A percentile compares a stretch with the other conserved stretches of the same genome.
These are phyloP conservation scores for Pseudomassariella vexata DNA, from an alignment of 2,329 filamentous ascomycete genomes.

Conservation along the genomic window DNA sequence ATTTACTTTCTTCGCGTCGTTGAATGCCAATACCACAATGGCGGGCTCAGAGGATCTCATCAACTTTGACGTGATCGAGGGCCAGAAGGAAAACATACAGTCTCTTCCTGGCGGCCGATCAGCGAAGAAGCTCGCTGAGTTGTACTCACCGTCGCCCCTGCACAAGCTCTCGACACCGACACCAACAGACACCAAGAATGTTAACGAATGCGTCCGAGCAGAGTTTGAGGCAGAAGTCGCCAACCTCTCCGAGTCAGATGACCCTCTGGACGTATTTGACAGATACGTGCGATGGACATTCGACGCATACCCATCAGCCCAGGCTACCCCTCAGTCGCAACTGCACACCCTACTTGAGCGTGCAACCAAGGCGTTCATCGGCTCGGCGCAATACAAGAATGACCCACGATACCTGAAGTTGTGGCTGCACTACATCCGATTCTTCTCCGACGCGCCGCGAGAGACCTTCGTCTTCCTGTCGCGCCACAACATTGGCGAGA, in stretches of 20 bases:
- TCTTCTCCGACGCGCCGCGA: conserved; percentile 88
- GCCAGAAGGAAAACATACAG: conserved; percentile 97
- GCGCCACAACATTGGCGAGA: conserved; percentile 80
- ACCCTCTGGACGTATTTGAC: conserved; percentile 92
- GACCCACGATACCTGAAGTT: conserved; percentile 89
- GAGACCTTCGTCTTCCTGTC: conserved; percentile 91
- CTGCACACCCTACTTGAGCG: conserved; percentile 84
- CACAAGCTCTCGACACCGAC: conserved; percentile 56
- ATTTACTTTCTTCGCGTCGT: no score
- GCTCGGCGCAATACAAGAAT: conserved; percentile 85
- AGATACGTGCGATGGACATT: conserved; percentile 96
- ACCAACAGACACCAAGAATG: conserved; percentile 66
- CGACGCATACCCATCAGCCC: conserved; percentile 88
- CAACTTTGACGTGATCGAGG: conserved; percentile 89
- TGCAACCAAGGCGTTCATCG: conserved; percentile 83
- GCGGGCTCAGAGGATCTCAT: conserved; percentile 41
- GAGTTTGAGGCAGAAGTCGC: conserved; percentile 83
- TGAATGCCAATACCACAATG: no score
- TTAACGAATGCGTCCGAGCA: conserved; percentile 73
- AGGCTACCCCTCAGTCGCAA: conserved; percentile 87
- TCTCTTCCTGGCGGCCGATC: conserved; percentile 82
- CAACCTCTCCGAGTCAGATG: conserved; percentile 78
- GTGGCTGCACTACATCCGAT: conserved; percentile 89
- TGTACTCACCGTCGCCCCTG: conserved; percentile 64
- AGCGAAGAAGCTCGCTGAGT: conserved; percentile 78